Evolutionary conservation across 352 stramenopile genomes (phyloP), one percentile per base, ranked within the genome.

Genomic region (Globisporangium recalcitrans): DNA sequence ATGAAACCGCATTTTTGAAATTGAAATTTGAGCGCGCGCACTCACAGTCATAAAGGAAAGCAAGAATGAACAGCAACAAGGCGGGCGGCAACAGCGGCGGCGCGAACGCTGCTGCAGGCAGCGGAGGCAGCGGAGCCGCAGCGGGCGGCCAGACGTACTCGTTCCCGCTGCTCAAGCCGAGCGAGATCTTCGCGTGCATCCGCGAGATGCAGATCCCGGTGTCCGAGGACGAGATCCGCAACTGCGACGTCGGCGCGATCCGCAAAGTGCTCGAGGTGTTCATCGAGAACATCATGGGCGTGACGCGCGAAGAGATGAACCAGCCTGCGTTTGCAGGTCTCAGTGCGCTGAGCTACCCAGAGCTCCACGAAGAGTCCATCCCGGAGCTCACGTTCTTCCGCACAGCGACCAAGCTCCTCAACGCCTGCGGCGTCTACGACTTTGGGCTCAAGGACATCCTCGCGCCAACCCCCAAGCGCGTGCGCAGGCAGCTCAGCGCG

Each of bases 291-390:
- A 92, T 88, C 65, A 93, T 92, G 70, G 94, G 91, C 55, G 78
- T 98, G 31, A 91, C 78, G 24, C 87, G 91, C 62, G 90, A 98
- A 34, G 78, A 98, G 70, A 85, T 98, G 76, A 81, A 72, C 57
- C 91, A 98, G 69, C 90, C 93, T 19, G 88, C 82, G 46, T 97
- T 98, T 55, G 68, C 78, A 1, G 88, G 84, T 0, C 69, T 98
- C 19, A 80, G 81, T 29, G 78, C 76, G 42, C 75, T 98, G 11
- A 84, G 69, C 42, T 95, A 93, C 65, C 91, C 93, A 1, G 90
- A 98, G 68, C 71, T 99, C 1, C 94, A 99, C 73, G 76, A 97
- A 53, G 91, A 98, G 24, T 94, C 79, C n/a, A 83, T 98, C 21
- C 78, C 89, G 1, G 93, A 98, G 61, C 69, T 98, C 16, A 87